A percentile compares a stretch with the other conserved stretches of the same genome.
These are phyloP conservation scores for Didymella pomorum DNA, from an alignment of 2,329 filamentous ascomycete species.

Conservation along the genomic window DNA sequence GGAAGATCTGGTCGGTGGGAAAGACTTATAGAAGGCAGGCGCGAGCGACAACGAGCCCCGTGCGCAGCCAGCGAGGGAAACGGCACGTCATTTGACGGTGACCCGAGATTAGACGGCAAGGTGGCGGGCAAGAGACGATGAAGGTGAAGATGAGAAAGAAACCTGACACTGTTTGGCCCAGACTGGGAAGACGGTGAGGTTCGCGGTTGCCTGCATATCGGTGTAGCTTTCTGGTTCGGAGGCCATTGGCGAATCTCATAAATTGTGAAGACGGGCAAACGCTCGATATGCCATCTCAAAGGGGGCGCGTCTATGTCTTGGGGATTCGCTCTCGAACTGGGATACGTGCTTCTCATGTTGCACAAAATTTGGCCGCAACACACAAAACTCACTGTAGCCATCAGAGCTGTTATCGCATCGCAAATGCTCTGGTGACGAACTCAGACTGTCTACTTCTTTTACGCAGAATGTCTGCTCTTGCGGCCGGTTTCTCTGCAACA, in stretches of 20 bases:
- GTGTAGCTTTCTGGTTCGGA: neutral
- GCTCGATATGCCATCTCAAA: neutral
- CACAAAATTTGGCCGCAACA: too few species aligned
- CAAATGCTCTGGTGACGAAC: too few species aligned
- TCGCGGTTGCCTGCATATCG: constrained; percentile 8
- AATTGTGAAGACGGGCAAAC: neutral
- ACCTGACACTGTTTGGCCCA: constrained; percentile 1
- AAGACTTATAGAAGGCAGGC: constrained; percentile 24
- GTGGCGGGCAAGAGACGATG: constrained; percentile 4
- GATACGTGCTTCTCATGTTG: neutral
- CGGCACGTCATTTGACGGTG: constrained; percentile 3
- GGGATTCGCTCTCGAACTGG: neutral
- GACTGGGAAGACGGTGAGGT: neutral
- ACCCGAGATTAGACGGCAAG: neutral
- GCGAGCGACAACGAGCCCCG: constrained; percentile 17
- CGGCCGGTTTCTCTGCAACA: too few species aligned
- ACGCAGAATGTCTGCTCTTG: too few species aligned
- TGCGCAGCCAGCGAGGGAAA: constrained; percentile 15
- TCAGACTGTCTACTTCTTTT: too few species aligned
- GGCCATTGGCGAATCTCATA: neutral
- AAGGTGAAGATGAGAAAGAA: constrained; percentile 14
- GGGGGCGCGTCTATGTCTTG: neutral
- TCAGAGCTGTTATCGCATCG: too few species aligned
- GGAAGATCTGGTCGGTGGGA: neutral
- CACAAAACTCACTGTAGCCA: too few species aligned